Base-by-base conservation (phyloP, 768 basidiomycete species). In the Rhodotorula babjevae region DNA sequence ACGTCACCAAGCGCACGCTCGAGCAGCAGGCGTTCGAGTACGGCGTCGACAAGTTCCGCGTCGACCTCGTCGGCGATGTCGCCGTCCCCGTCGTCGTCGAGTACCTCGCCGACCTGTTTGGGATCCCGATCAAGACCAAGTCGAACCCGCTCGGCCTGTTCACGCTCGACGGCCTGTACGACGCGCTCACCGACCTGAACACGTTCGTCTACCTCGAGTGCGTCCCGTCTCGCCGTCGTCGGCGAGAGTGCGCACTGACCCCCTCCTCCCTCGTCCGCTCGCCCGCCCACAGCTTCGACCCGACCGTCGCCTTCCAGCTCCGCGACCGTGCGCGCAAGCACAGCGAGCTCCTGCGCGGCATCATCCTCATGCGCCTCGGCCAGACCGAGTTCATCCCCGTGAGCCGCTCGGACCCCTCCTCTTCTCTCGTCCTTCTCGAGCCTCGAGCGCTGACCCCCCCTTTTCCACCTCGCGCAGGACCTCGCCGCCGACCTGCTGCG, bases 21-120 rank as follows among this genome's bases (percentile, higher is more conserved):
- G 29, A 36, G 25, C 25, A 40, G 8, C 0, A 5, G 15, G 29
- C 36, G 10, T 72, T 83, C 60, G 5, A 6, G n/a, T 47, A 79
- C 47, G 79, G 79, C 23, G 81, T 79, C 18, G 47, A 58, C 21
- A 61, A 69, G 23, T 81, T 76, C 50, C 83, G 80, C 63, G 78
- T 90, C 36, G 88, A 91, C 78, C 83, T 90, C 53, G 85, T 90
- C 19, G 82, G 81, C 53, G 87, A 90, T 73, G 87, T 90, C 36
- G 85, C 89, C 77, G 88, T 90, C 69, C 78, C 84, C 40, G 71
- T 88, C 55, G 87, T 88, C 0, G 79, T 88, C 63, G 31, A 36
- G 23, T 55, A 52, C 40, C 55, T 73, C 63, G 63, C 63, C 44
- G 57, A 73, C 46, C 42, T 57, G 23, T 52, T 64, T 23, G 71